Evolutionary conservation across 2,329 filamentous ascomycete species (phyloP).

Genomic region (Chrysosporium keratinophilum): DNA sequence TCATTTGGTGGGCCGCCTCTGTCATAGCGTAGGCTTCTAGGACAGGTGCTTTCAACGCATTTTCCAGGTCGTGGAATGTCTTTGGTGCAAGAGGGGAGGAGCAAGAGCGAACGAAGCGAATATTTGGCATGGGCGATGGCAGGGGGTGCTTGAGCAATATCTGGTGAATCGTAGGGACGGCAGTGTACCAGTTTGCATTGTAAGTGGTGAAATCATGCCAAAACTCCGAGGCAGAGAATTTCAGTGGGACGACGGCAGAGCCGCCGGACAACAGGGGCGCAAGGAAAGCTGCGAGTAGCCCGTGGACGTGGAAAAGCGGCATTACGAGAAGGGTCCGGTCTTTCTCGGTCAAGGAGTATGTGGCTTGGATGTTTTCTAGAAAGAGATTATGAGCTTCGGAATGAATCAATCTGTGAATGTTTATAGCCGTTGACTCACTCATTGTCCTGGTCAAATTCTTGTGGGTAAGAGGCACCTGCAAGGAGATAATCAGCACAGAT

Average conservation of each 20-base stretch:
- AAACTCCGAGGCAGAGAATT: constrained; percentile 74
- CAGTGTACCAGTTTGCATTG: constrained; percentile 82
- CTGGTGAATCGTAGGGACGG: constrained; percentile 86
- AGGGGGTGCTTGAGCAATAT: constrained; percentile 66
- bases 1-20: constrained; percentile 55
- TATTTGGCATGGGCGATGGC: constrained; percentile 57
- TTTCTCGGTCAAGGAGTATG: constrained; percentile 58
- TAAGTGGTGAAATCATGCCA: constrained; percentile 66
- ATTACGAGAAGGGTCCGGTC: constrained; percentile 81
- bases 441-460: constrained; percentile 72
- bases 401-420: too few species aligned
- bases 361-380: constrained; percentile 62
- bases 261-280: constrained; percentile 66
- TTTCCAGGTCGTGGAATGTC: constrained; percentile 67
- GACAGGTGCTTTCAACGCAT: constrained; percentile 65
- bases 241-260: constrained; percentile 65
- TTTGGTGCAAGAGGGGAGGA: constrained; percentile 75
- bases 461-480: constrained; percentile 65
- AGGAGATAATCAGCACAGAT: constrained; percentile 11
- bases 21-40: constrained; percentile 91
- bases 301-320: constrained; percentile 85
- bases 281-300: constrained; percentile 72
- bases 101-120: constrained; percentile 81
- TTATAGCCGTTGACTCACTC: constrained; percentile 41
- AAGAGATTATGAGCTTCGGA: background rate